Conservation (phyloP, 1,139 yeast species). For the Taphrina communis region DNA sequence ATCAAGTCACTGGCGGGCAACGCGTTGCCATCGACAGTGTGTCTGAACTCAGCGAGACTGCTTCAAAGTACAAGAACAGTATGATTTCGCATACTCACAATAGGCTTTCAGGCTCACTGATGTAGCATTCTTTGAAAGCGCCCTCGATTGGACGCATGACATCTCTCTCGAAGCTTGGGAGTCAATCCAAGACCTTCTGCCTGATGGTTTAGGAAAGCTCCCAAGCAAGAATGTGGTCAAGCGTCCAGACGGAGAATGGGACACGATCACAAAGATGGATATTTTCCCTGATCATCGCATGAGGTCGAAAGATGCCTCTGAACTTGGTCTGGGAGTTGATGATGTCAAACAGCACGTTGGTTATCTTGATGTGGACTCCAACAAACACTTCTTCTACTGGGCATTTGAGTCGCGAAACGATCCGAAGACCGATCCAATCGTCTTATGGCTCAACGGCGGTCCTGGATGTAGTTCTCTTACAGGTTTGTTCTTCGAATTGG, state of each 20-base stretch:
- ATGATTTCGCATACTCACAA: neutral
- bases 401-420: constrained; percentile 89
- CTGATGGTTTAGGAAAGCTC: constrained; percentile 44
- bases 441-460: constrained; percentile 87
- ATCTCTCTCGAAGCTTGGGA: constrained; percentile 33
- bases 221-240: constrained; percentile 27
- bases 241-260: constrained; percentile 37
- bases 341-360: constrained; percentile 71
- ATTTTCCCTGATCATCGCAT: constrained; percentile 56
- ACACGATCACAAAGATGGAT: constrained; percentile 34
- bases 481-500: constrained; percentile 89
- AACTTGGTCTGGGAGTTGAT: constrained; percentile 67
- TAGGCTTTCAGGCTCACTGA: neutral
- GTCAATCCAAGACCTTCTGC: constrained; percentile 33
- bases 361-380: constrained; percentile 80
- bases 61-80: constrained; percentile 21
- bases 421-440: constrained; percentile 81
- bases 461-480: constrained; percentile 86
- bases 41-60: constrained; percentile 16
- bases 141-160: constrained; percentile 35
- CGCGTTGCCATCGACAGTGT: constrained; percentile 18
- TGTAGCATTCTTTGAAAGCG: constrained; percentile 30
- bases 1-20: constrained; percentile 6
- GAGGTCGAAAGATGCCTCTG: constrained; percentile 66
- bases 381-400: constrained; percentile 85